A percentile compares a stretch with the other conserved stretches of the same genome.
phyloP scores from a whole-genome alignment of 2,329 filamentous ascomycete species.

The Aspergillus versicolor region DNA sequence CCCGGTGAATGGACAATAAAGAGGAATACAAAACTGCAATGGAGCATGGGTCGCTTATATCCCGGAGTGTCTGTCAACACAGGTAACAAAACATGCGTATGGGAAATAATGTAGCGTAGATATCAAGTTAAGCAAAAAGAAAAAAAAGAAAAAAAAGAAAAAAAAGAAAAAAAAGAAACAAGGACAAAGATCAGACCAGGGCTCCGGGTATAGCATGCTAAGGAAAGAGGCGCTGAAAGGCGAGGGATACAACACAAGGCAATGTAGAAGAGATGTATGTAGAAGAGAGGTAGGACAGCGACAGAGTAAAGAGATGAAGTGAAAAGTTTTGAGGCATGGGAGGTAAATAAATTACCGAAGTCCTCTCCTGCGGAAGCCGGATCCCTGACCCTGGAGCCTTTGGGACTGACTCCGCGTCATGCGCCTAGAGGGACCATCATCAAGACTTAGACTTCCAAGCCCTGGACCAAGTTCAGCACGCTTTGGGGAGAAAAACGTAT shows the following conservation, averaged over 20 bases:
- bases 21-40: too few relatives aligned
- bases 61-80: background rate
- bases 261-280: background rate
- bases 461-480: conserved; percentile 34
- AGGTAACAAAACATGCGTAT: background rate
- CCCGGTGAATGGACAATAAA: background rate
- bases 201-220: background rate
- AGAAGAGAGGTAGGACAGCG: background rate
- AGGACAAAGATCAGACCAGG: background rate
- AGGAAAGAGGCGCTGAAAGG: background rate
- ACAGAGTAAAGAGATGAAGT: background rate
- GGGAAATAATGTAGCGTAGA: background rate
- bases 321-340: background rate
- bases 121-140: background rate
- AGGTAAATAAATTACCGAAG: conserved; percentile 11
- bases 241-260: background rate
- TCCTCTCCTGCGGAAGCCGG: conserved; percentile 15
- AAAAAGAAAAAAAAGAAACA: background rate
- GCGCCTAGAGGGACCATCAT: conserved; percentile 32
- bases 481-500: conserved; percentile 29
- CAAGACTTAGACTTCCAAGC: conserved; percentile 33
- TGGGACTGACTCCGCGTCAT: conserved; percentile 38
- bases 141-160: background rate
- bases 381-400: conserved; percentile 15
- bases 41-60: too few relatives aligned